Conservation (phyloP, 768 basidiomycete species). For the Austroboletus eburneus region DNA sequence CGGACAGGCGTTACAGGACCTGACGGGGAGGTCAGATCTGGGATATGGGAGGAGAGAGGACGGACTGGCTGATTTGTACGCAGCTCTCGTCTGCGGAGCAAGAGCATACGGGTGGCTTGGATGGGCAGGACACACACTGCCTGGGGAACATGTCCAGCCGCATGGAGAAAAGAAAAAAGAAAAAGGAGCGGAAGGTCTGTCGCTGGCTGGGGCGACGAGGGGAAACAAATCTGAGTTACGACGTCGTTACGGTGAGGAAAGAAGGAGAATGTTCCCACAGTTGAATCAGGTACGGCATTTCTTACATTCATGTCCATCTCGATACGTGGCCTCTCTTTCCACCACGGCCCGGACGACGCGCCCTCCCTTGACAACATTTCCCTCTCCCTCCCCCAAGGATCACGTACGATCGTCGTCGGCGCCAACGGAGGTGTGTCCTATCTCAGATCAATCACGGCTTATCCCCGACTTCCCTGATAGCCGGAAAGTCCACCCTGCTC, state of each 20-base stretch:
- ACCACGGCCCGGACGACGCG: constrained; percentile 38
- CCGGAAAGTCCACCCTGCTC: constrained; percentile 94
- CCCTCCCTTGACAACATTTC: constrained; percentile 63
- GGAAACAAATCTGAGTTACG: constrained; percentile 1
- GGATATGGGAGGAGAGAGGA: constrained; percentile 5
- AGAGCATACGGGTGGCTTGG: constrained; percentile 45
- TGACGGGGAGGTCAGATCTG: constrained; percentile 24
- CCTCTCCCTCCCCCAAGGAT: constrained; percentile 66
- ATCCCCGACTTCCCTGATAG: constrained; percentile 31
- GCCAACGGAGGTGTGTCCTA: constrained; percentile 80
- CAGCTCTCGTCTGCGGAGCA: constrained; percentile 57
- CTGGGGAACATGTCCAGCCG: constrained; percentile 36
- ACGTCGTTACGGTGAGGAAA: constrained; percentile 3
- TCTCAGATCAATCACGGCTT: too few relatives aligned
- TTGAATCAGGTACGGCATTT: too few relatives aligned
- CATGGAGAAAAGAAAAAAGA: constrained; percentile 27
- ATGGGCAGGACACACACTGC: constrained; percentile 50
- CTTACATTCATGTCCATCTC: too few relatives aligned
- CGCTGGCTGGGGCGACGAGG: constrained; percentile 7
- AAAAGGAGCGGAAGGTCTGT: constrained; percentile 34
- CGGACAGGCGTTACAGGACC: constrained; percentile 56
- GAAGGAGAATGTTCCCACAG: background rate
- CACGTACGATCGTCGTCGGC: constrained; percentile 83
- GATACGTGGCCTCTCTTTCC: constrained; percentile 54
- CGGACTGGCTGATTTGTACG: constrained; percentile 56